Percentiles rank a stretch among this genome's conserved stretches.
Conservation (phyloP, 805 yeast genomes). For the Starmerella stigmatis region DNA sequence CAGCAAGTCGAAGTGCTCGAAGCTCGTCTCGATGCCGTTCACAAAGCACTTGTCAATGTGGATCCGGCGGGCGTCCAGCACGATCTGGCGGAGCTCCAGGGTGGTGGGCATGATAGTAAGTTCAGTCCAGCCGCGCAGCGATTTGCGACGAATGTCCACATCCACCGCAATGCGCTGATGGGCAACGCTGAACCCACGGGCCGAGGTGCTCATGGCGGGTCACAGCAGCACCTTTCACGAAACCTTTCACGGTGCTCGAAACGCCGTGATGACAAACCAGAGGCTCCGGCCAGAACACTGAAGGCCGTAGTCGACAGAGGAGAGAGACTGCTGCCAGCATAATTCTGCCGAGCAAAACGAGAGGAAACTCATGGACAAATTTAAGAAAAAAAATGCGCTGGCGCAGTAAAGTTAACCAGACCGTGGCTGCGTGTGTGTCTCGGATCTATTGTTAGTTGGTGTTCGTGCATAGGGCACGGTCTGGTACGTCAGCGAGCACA, state of each 20-base stretch:
- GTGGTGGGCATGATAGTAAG: slow-evolving; percentile 66
- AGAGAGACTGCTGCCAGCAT: no score
- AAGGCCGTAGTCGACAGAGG: no score
- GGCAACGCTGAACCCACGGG: slow-evolving; percentile 50
- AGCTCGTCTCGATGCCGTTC: slow-evolving; percentile 50
- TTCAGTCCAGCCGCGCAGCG: slow-evolving; percentile 67
- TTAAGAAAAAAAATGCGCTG: no score
- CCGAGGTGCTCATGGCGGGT: slow-evolving; percentile 8
- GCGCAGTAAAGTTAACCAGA: no score
- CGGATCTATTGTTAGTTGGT: no score
- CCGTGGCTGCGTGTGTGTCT: no score
- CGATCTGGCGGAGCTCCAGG: slow-evolving; percentile 45
- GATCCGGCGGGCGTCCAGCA: slow-evolving; percentile 67
- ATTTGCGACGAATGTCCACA: slow-evolving; percentile 56
- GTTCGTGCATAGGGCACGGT: no score
- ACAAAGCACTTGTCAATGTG: slow-evolving; percentile 50
- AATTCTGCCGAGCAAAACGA: no score
- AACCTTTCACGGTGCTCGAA: not conserved
- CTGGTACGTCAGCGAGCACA: no score
- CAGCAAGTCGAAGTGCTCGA: slow-evolving; percentile 45
- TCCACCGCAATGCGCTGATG: slow-evolving; percentile 78
- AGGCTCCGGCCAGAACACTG: not conserved
- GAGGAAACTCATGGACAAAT: no score
- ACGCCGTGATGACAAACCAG: slow-evolving; percentile 2
- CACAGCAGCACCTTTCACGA: not conserved